Evolutionary conservation across 192 early-diverging fungal species (phyloP).

Genomic region (Umbelopsis vinacea): DNA sequence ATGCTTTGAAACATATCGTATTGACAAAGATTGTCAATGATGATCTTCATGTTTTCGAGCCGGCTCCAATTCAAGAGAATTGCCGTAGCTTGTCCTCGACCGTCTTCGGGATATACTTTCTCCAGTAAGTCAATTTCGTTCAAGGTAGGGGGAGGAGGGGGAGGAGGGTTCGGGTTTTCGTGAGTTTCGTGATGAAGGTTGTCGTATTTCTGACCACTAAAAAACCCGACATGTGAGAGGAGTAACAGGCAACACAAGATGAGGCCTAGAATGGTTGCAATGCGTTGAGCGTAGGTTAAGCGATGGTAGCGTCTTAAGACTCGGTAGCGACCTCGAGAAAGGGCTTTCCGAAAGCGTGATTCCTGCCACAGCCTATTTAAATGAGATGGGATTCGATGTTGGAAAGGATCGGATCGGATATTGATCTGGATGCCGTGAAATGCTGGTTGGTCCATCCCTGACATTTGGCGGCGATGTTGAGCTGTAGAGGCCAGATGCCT

Average conservation of each 20-base stretch:
- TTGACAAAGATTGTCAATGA: slow-evolving; percentile 53
- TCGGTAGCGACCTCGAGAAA: slow-evolving; percentile 17
- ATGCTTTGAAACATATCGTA: slow-evolving; percentile 60
- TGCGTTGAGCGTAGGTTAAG: slow-evolving; percentile 15
- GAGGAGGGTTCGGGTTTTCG: neutral
- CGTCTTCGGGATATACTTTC: slow-evolving; percentile 54
- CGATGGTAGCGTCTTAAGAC: slow-evolving; percentile 16
- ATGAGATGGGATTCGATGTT: slow-evolving; percentile 41
- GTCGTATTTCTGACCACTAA: slow-evolving; percentile 39
- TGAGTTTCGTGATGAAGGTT: slow-evolving; percentile 35
- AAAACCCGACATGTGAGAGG: slow-evolving; percentile 37
- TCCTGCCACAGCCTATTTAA: slow-evolving; percentile 43
- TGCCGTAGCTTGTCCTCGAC: slow-evolving; percentile 48
- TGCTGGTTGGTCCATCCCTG: slow-evolving; percentile 5
- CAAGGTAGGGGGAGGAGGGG: neutral
- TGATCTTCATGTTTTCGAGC: slow-evolving; percentile 47
- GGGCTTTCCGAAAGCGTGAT: slow-evolving; percentile 21
- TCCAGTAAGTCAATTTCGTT: slow-evolving; percentile 41
- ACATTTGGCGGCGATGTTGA: slow-evolving; percentile 10
- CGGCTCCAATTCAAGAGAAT: slow-evolving; percentile 40
- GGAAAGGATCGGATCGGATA: slow-evolving; percentile 46
- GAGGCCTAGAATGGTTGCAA: neutral
- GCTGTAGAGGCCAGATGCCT: neutral
- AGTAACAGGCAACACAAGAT: slow-evolving; percentile 33
- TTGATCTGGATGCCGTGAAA: slow-evolving; percentile 44